Evolutionary conservation across 306 rosid species (phyloP), one percentile per base, ranked within the genome.

Genomic region (Dryas octopetala): DNA sequence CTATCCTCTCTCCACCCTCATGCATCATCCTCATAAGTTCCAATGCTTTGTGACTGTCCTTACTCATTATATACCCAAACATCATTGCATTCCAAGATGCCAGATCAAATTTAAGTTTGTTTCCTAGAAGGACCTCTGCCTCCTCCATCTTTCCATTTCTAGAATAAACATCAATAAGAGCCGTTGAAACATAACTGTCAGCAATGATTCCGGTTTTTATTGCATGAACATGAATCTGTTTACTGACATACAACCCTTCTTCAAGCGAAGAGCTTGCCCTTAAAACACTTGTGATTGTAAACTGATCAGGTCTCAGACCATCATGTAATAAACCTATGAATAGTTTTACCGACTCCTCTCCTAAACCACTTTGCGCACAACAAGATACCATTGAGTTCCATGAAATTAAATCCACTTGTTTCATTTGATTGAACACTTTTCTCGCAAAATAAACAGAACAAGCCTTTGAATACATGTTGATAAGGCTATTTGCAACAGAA

Each of bases 41-140:
- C 80, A 89, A 80, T 53, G 98, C 89, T 78, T 85, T 80, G 60
- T 53, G 77, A 79, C 81, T 82, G 47, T 70, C 79, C 40, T 81
- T 80, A 62, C 88, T 77, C 46, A 43, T 70, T 74, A 89, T 76
- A 53, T 86, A 84, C 17, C 96, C 97, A 73, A 77, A 86, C 91
- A 89, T 93, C 91, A 93, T 80, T 43, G 98, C 92, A 79, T 90
- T 90, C 95, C 96, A 90, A 58, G 89, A 86, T 19, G 96, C 95
- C 82, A 93, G 75, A 79, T 91, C 89, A 79, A 88, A 85, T 70
- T 77, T 85, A 71, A 84, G 81, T 71, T 85, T 85, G 71, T 75
- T 81, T 44, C 47, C 75, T 53, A 93, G 82, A 76, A 90, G 80
- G 72, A 74, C 57, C 67, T 85, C 86, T 1, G 97, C 95, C 72